Evolutionary conservation across 768 basidiomycete species (phyloP), one percentile per base, ranked within the genome.

Genomic region (Agaricus subrufescens): DNA sequence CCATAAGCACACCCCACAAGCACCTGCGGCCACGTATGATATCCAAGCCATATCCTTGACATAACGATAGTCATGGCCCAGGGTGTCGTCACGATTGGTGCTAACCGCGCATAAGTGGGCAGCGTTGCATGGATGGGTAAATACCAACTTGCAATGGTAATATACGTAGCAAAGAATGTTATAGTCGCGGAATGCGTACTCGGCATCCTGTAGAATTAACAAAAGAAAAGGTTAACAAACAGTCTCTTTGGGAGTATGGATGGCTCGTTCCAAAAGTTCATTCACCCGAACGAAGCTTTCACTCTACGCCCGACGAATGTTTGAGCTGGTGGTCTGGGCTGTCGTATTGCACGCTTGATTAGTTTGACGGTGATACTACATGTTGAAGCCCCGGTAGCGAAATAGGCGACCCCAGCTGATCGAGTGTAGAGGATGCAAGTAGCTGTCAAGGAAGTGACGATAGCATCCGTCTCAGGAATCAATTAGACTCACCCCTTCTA

Each of bases 151-250:
- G 87, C 82, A 10, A 90, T 71, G 11, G 77, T 60, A 26, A 83
- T 77, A 63, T 82, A 91, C 2, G 77, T 73, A 8, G 81, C 83
- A 63, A 80, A 86, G 70, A 77, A 91, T 2, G 77, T 75, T 61
- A 88, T 87, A 4, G 76, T 72, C 9, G 87, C 84, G 10, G 89
- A 85, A 67, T 92, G 90, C 4, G 90, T 91, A 59, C 86, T 89
- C 4, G 90, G 90, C 90, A 92, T 91, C 11, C 90, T 91, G 64
- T 12, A 52, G 27, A 30, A 19, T 15, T 42, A 2, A 9, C 6
- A 25, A 25, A 25, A 30, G 25, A 31, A n/a, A 27, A 29, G 26
- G 26, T 40, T 0, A 30, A n/a, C 9, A 6, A 3, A 3, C 3
- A n/a, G 30, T 39, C 3, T 8, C 14, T 12, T 10, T 2, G 4